Conservation (phyloP, 2,329 filamentous ascomycete genomes). For the Conoideocrella luteorostrata region DNA sequence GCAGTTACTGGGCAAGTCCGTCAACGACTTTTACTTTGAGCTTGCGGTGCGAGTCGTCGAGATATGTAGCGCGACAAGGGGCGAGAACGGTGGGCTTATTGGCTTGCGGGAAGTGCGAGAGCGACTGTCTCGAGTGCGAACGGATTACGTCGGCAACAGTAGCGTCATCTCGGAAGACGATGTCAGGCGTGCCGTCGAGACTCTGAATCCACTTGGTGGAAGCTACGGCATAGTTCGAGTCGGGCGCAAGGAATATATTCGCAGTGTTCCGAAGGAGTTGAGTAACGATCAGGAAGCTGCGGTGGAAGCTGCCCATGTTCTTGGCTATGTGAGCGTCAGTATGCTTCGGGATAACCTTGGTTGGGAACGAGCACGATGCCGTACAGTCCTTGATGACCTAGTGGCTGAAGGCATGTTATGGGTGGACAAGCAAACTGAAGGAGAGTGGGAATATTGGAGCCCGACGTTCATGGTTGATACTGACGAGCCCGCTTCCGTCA, state of each 20-base stretch:
- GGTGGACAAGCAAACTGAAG: slow-evolving; percentile 74
- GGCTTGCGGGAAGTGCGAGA: slow-evolving; percentile 75
- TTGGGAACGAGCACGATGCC: slow-evolving; percentile 79
- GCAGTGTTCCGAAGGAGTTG: slow-evolving; percentile 89
- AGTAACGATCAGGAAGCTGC: slow-evolving; percentile 92
- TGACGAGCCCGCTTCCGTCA: slow-evolving; percentile 12
- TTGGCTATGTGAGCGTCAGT: slow-evolving; percentile 83
- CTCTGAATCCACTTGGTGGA: slow-evolving; percentile 78
- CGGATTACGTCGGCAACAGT: slow-evolving; percentile 68
- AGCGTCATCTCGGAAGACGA: slow-evolving; percentile 87
- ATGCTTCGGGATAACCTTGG: slow-evolving; percentile 82
- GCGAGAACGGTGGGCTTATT: slow-evolving; percentile 89
- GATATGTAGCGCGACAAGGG: slow-evolving; percentile 76
- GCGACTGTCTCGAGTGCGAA: slow-evolving; percentile 63
- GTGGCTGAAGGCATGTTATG: slow-evolving; percentile 86
- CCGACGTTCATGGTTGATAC: slow-evolving; percentile 62
- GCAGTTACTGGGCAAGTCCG: slow-evolving; percentile 80
- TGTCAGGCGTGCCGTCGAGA: slow-evolving; percentile 80
- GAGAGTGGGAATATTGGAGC: slow-evolving; percentile 91
- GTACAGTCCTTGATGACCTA: slow-evolving; percentile 85
- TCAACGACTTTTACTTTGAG: slow-evolving; percentile 99
- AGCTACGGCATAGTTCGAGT: slow-evolving; percentile 82
- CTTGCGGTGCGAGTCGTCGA: slow-evolving; percentile 93
- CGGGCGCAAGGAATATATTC: slow-evolving; percentile 78
- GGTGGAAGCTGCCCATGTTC: slow-evolving; percentile 80